These are phyloP conservation scores for Raffaelea arxii DNA, from an alignment of 2,329 filamentous ascomycete species.

Conservation along the genomic window DNA sequence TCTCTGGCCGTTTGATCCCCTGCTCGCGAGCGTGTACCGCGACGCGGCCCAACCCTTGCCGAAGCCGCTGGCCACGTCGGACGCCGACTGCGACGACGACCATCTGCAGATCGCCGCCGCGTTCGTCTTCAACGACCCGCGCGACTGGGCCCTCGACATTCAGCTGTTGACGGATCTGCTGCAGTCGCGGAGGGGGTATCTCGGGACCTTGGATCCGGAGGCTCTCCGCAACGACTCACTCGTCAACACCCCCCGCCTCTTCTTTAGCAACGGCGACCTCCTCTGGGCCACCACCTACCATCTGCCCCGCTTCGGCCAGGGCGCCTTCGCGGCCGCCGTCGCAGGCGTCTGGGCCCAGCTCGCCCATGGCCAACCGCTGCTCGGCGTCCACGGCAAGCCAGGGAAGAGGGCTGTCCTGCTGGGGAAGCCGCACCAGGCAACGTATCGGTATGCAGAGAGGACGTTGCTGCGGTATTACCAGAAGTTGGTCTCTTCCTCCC, in stretches of 20 bases:
- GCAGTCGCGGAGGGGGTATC: slow-evolving; percentile 64
- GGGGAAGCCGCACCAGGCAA: slow-evolving; percentile 71
- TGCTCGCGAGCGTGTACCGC: slow-evolving; percentile 53
- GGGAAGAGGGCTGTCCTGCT: slow-evolving; percentile 49
- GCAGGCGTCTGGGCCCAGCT: slow-evolving; percentile 68
- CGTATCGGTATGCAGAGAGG: slow-evolving; percentile 77
- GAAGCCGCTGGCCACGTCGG: slow-evolving; percentile 14
- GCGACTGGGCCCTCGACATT: slow-evolving; percentile 89
- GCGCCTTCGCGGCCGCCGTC: slow-evolving; percentile 76
- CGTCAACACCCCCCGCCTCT: slow-evolving; percentile 68
- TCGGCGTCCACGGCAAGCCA: background rate
- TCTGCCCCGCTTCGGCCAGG: slow-evolving; percentile 80
- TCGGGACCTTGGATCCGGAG: slow-evolving; percentile 63
- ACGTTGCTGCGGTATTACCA: slow-evolving; percentile 58
- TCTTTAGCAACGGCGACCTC: slow-evolving; percentile 85
- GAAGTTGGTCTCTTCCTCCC: no score
- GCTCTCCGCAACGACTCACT: background rate
- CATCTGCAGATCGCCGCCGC: slow-evolving; percentile 63
- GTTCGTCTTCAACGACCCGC: slow-evolving; percentile 89
- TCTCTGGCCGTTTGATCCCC: slow-evolving; percentile 74
- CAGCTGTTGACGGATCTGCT: slow-evolving; percentile 79
- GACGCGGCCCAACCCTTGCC: slow-evolving; percentile 49
- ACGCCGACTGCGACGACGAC: slow-evolving; percentile 5
- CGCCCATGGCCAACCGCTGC: slow-evolving; percentile 51
- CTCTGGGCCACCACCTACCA: slow-evolving; percentile 82